Percentiles rank a stretch among this genome's conserved stretches.
Evolutionary conservation across 2,329 filamentous ascomycete species (phyloP).

Genomic region (Epichloe gansuensis): DNA sequence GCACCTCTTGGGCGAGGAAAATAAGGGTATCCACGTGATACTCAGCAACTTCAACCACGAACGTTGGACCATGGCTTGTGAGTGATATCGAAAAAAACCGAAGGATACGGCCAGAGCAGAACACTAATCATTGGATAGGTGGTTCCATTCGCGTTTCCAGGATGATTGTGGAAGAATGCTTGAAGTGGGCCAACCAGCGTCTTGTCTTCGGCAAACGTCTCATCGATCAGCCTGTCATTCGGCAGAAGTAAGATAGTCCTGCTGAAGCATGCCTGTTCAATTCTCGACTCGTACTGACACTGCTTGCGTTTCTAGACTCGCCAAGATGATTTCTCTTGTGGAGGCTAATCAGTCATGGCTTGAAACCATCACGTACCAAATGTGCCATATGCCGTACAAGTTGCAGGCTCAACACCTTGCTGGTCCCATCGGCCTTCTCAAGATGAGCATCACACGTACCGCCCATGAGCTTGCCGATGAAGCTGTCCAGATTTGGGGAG

Average conservation of each 20-base stretch:
- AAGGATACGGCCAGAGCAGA: slow-evolving; percentile 1
- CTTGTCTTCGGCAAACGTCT: slow-evolving; percentile 74
- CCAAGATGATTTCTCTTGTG: slow-evolving; percentile 73
- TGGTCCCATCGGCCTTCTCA: slow-evolving; percentile 72
- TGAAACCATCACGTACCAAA: slow-evolving; percentile 75
- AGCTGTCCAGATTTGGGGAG: slow-evolving; percentile 76
- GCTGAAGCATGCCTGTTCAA: slow-evolving; percentile 2
- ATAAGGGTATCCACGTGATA: slow-evolving; percentile 78
- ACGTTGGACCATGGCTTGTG: slow-evolving; percentile 62
- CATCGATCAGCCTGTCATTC: slow-evolving; percentile 72
- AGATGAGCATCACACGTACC: slow-evolving; percentile 63
- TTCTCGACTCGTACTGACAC: not conserved
- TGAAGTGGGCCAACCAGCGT: slow-evolving; percentile 83
- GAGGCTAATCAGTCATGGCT: slow-evolving; percentile 82
- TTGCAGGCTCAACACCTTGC: slow-evolving; percentile 64
- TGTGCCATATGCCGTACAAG: slow-evolving; percentile 73
- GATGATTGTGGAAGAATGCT: slow-evolving; percentile 65
- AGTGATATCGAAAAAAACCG: slow-evolving; percentile 13
- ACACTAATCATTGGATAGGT: slow-evolving; percentile 17
- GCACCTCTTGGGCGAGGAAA: slow-evolving; percentile 68
- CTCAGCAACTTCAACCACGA: slow-evolving; percentile 85
- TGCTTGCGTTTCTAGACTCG: slow-evolving; percentile 38
- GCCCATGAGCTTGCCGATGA: slow-evolving; percentile 78
- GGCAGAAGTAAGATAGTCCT: slow-evolving; percentile 49
- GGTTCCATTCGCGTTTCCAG: slow-evolving; percentile 53